Percentiles rank a stretch among this genome's conserved stretches.
These are phyloP conservation scores for Aspergillus ellipticus DNA, from an alignment of 495 filamentous ascomycete species.

Conservation along the genomic window DNA sequence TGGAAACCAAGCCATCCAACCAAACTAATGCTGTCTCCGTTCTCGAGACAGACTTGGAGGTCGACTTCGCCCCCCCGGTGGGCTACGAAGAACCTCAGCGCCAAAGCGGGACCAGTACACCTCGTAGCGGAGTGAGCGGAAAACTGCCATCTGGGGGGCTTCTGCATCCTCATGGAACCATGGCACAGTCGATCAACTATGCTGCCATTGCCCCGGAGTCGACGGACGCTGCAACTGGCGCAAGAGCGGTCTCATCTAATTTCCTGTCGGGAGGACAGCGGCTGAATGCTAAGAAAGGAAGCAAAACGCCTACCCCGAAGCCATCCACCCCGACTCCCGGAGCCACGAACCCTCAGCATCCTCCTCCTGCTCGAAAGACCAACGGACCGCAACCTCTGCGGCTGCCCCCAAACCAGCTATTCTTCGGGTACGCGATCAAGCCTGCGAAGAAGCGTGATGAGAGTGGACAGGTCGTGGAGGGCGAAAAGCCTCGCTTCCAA, in stretches of 20 bases:
- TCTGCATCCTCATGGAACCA: slow-evolving; percentile 79
- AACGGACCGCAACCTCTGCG: slow-evolving; percentile 87
- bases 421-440: slow-evolving; percentile 92
- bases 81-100: slow-evolving; percentile 82
- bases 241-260: slow-evolving; percentile 67
- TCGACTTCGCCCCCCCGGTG: slow-evolving; percentile 91
- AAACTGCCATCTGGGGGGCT: slow-evolving; percentile 66
- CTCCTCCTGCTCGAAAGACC: slow-evolving; percentile 44
- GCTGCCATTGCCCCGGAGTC: slow-evolving; percentile 83
- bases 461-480: slow-evolving; percentile 54
- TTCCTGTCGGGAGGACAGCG: slow-evolving; percentile 74
- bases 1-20: slow-evolving; percentile 84
- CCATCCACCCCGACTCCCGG: slow-evolving; percentile 76
- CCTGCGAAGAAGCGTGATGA: slow-evolving; percentile 79
- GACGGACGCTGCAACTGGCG: slow-evolving; percentile 55
- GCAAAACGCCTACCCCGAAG: slow-evolving; percentile 74
- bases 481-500: slow-evolving; percentile 74
- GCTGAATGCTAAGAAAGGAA: slow-evolving; percentile 73
- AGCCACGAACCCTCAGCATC: slow-evolving; percentile 51
- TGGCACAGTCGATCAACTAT: slow-evolving; percentile 97
- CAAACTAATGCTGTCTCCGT: slow-evolving; percentile 79
- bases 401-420: slow-evolving; percentile 82
- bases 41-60: slow-evolving; percentile 89
- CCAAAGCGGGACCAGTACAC: slow-evolving; percentile 60
- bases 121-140: slow-evolving; percentile 57